A percentile compares a stretch with the other conserved stretches of the same genome.
Conservation (phyloP, 768 basidiomycete genomes). For the Leccinum truebloodii region DNA sequence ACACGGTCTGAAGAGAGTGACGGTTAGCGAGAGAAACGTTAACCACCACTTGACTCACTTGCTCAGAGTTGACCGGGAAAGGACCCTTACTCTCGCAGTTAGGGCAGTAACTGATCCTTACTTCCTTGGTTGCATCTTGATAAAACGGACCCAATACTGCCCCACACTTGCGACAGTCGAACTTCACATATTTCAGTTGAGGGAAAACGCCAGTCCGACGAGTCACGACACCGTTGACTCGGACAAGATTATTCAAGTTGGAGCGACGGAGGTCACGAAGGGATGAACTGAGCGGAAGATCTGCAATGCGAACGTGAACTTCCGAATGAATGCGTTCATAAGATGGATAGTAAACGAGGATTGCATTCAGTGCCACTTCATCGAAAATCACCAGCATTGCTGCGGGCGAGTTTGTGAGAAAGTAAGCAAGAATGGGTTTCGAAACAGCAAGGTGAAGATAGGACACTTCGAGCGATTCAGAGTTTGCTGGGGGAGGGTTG, state of each 20-base stretch:
- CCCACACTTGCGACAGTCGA: constrained; percentile 94
- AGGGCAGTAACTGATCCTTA: constrained; percentile 91
- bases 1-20: constrained; percentile 72
- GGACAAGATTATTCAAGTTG: constrained; percentile 93
- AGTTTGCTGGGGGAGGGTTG: constrained; percentile 63
- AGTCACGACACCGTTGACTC: constrained; percentile 95
- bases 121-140: constrained; percentile 93
- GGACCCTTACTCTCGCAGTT: constrained; percentile 95
- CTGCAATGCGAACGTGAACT: constrained; percentile 95
- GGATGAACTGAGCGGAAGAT: constrained; percentile 86
- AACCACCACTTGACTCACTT: constrained; percentile 49
- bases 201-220: constrained; percentile 95
- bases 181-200: constrained; percentile 99
- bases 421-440: constrained; percentile 95
- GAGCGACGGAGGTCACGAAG: constrained; percentile 91
- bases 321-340: constrained; percentile 98
- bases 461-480: constrained; percentile 96
- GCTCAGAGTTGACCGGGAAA: constrained; percentile 95
- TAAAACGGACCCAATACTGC: constrained; percentile 96
- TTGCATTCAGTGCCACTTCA: constrained; percentile 90
- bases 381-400: constrained; percentile 95
- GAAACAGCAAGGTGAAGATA: constrained; percentile 92
- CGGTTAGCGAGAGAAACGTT: not conserved
- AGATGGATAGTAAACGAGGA: constrained; percentile 92
- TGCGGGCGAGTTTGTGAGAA: constrained; percentile 91